Percentiles rank a stretch among this genome's conserved stretches.
These are phyloP conservation scores for Exserohilum turcica DNA, from an alignment of 2,329 filamentous ascomycete species.

Conservation along the genomic window DNA sequence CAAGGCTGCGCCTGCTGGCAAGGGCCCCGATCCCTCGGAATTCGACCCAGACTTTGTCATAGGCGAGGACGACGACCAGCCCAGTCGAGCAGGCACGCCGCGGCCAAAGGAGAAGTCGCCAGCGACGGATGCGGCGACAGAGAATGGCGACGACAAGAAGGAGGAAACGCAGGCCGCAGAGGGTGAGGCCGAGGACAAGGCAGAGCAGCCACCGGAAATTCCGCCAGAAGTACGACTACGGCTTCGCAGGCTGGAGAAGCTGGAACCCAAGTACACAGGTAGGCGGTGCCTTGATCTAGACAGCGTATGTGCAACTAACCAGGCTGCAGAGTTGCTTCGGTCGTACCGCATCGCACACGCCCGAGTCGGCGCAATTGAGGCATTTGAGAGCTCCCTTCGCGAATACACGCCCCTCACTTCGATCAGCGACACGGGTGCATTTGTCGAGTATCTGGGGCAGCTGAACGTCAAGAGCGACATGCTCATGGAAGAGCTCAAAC, in stretches of 20 bases:
- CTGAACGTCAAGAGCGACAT: slow-evolving; percentile 85
- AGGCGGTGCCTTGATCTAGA: slow-evolving; percentile 4
- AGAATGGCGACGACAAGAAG: slow-evolving; percentile 39
- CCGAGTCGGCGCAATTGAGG: slow-evolving; percentile 83
- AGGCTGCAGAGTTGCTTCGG: slow-evolving; percentile 74
- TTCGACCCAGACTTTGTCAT: slow-evolving; percentile 87
- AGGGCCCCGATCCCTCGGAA: slow-evolving; percentile 78
- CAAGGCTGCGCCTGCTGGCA: slow-evolving; percentile 54
- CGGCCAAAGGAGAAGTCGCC: slow-evolving; percentile 52
- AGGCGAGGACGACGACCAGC: slow-evolving; percentile 75
- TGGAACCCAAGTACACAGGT: slow-evolving; percentile 88
- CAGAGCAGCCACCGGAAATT: slow-evolving; percentile 59
- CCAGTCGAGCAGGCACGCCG: slow-evolving; percentile 66
- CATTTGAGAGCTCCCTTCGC: slow-evolving; percentile 87
- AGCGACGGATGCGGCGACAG: slow-evolving; percentile 21
- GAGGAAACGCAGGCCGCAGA: slow-evolving; percentile 40
- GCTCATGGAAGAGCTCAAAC: slow-evolving; percentile 90
- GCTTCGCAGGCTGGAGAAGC: slow-evolving; percentile 83
- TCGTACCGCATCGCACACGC: slow-evolving; percentile 92
- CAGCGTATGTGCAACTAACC: slow-evolving; percentile 19
- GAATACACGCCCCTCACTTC: slow-evolving; percentile 92
- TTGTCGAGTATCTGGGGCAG: slow-evolving; percentile 90
- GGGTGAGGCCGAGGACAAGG: slow-evolving; percentile 21
- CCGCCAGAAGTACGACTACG: slow-evolving; percentile 75
- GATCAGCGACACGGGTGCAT: slow-evolving; percentile 80